Percentiles rank a stretch among this genome's conserved stretches.
Conservation (phyloP, 352 stramenopile genomes). For the Blastocystis sp. region DNA sequence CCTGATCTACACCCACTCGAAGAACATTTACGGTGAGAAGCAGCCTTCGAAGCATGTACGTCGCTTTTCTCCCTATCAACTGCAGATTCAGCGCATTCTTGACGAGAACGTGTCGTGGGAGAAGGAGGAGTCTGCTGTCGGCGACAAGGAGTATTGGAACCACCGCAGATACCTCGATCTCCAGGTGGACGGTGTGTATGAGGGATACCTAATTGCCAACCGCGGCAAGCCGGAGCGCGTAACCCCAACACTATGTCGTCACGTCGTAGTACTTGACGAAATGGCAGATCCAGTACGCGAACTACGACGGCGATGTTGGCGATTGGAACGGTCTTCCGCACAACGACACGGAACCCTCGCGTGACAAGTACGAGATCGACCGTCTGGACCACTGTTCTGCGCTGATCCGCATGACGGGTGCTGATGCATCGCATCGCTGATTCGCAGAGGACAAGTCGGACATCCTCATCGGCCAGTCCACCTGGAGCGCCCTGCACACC, state of each 20-base stretch:
- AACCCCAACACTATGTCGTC: background rate
- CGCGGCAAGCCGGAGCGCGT: constrained; percentile 31
- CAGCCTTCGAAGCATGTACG: constrained; percentile 74
- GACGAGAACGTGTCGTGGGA: constrained; percentile 72
- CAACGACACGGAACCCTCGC: constrained; percentile 2
- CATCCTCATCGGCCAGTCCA: constrained; percentile 77
- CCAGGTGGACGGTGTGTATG: constrained; percentile 56
- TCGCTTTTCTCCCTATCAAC: background rate
- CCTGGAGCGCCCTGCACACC: constrained; percentile 76
- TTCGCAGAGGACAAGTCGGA: constrained; percentile 70
- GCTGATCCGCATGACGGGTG: constrained; percentile 76
- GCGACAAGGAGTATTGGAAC: constrained; percentile 74
- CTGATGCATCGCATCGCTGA: constrained; percentile 69
- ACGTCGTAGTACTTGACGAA: background rate
- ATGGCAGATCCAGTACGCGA: constrained; percentile 66
- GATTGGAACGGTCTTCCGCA: constrained; percentile 57
- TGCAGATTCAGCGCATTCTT: constrained; percentile 59
- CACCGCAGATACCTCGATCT: constrained; percentile 72
- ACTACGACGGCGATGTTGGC: constrained; percentile 63
- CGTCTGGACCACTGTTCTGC: constrained; percentile 74
- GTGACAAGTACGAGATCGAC: constrained; percentile 9
- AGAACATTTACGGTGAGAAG: constrained; percentile 73
- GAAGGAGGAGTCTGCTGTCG: constrained; percentile 73
- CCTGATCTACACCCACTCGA: constrained; percentile 77
- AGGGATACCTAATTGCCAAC: constrained; percentile 62